phyloP scores from a whole-genome alignment of 768 basidiomycete genomes.

The Lactarius deliciosus region DNA sequence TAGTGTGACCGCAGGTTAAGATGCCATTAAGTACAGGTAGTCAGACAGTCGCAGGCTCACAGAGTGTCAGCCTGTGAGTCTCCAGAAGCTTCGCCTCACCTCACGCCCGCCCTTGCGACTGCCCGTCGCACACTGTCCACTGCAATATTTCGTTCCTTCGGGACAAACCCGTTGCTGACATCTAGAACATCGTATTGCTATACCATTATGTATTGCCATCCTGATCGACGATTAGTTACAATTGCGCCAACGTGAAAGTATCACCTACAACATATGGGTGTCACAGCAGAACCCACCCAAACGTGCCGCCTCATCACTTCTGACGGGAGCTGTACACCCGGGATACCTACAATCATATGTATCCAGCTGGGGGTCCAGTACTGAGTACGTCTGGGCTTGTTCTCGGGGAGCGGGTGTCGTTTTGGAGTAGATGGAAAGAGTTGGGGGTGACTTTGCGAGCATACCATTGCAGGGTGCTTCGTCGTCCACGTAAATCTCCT shows the following conservation, averaged over 20 bases:
- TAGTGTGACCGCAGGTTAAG: not conserved
- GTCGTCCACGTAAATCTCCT: not conserved
- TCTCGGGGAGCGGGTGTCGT: not conserved
- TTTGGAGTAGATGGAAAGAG: not conserved
- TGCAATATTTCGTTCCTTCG: not conserved
- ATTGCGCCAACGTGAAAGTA: not conserved
- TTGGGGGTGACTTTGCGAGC: not conserved
- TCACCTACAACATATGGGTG: not conserved
- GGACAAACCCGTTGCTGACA: not conserved
- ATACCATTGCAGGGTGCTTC: not conserved
- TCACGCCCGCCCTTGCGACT: not conserved
- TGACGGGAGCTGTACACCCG: not conserved
- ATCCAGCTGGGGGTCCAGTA: not conserved
- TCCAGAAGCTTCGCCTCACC: not conserved
- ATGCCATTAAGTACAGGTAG: not conserved
- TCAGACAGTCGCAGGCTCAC: not conserved
- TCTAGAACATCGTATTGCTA: not conserved
- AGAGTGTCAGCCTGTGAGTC: not conserved
- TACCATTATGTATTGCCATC: not conserved
- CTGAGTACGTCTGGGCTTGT: not conserved
- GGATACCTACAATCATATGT: not conserved
- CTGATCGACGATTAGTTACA: not conserved
- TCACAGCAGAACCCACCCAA: conserved; percentile 15
- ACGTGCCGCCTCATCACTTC: not conserved
- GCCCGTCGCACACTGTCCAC: not conserved